Conservation (phyloP, 2,329 filamentous ascomycete genomes). For the Penicillium brevicompactum region DNA sequence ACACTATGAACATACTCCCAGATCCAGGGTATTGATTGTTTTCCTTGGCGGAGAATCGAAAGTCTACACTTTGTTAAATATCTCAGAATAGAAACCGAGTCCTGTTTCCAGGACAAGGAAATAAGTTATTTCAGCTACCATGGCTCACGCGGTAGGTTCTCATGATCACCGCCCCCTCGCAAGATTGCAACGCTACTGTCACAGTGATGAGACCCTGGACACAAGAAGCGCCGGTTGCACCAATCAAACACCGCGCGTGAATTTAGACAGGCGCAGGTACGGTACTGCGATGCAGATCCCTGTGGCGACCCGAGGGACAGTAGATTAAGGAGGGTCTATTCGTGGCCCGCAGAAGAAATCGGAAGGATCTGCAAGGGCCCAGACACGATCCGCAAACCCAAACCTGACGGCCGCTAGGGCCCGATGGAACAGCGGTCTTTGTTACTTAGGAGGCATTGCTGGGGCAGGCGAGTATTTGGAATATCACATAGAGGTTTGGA, state of each 20-base stretch:
- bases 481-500: neutral
- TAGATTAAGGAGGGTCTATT: constrained; percentile 1
- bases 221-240: neutral
- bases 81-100: neutral
- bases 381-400: neutral
- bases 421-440: neutral
- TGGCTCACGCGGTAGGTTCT: neutral
- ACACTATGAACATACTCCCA: neutral
- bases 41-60: neutral
- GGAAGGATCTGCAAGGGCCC: neutral
- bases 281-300: neutral
- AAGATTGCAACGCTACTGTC: constrained; percentile 1
- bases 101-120: neutral
- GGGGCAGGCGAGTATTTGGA: neutral
- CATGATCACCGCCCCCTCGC: neutral
- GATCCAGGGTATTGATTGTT: neutral
- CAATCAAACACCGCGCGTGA: neutral
- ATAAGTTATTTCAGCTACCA: neutral
- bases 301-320: neutral
- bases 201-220: neutral
- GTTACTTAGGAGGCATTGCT: neutral
- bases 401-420: neutral
- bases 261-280: neutral
- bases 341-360: neutral
- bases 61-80: neutral